Evolutionary conservation across 1,139 yeast genomes (phyloP), one percentile per base, ranked within the genome.

Genomic region (Hyphopichia burtonii): DNA sequence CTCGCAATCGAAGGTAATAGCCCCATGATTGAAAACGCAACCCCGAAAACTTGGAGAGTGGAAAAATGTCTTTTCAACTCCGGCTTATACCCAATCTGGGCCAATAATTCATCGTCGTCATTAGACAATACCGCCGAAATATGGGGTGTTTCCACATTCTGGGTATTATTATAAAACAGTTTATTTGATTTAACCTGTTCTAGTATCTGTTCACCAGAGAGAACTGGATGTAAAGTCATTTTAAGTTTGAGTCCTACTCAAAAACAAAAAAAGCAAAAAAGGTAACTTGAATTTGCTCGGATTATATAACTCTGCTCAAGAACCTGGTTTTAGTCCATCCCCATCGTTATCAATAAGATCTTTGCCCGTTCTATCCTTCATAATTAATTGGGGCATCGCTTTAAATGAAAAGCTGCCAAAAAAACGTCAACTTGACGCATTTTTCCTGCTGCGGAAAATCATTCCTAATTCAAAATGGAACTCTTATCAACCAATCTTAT

Each of bases 1-100:
- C 74, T 61, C 2, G 75, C 67, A 34, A 74, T 72, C 31, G 76
- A 70, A 5, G 80, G 79, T 18, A 75, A 59, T 41, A 75, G 55
- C 19, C 78, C 79, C 80, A 76, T 76, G 48, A 76, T 75, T 36
- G 76, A 68, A 54, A 74, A 76, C 3, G 80, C 78, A 39, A 76
- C 76, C 63, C 67, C 79, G 52, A 76, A 72, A 41, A 74, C 76
- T 47, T 75, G 79, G 17, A 73, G 41, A 11, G 76, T 68, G 4
- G 73, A 60, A 52, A 71, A 75, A 34, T 66, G 66, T 51, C 81
- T 61, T 44, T 59, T 60, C 47, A 76, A 58, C 48, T 76, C 80
- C 40, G 73, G 75, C 53, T 73, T 73, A 52, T 75, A 74, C 7
- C 81, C 80, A 57, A 48, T 52, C 39, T 50, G 50, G 27, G 49